Evolutionary conservation across 306 rosid species (phyloP).

Genomic region (Rubus parviflorus): DNA sequence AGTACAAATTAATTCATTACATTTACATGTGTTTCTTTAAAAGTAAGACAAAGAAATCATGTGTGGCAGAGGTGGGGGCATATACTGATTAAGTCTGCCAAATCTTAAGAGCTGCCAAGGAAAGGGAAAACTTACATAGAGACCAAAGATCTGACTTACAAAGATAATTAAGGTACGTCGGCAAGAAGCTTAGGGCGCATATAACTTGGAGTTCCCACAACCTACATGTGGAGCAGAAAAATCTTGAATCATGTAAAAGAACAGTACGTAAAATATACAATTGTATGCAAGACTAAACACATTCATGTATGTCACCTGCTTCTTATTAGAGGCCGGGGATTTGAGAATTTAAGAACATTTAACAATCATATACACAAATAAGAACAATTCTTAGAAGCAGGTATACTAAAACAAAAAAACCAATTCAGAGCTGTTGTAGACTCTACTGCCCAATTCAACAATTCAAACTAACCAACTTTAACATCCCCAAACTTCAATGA

Average conservation of each 20-base stretch:
- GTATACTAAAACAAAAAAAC: no score
- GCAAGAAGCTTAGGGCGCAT: slow-evolving; percentile 99
- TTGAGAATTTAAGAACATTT: no score
- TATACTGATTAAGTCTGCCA: slow-evolving; percentile 6
- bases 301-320: no score
- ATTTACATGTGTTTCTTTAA: background rate
- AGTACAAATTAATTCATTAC: slow-evolving; percentile 29
- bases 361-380: no score
- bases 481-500: no score
- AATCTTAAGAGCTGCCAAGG: slow-evolving; percentile 23
- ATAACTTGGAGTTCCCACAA: slow-evolving; percentile 98
- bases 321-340: no score
- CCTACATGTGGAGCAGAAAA: slow-evolving; percentile 41
- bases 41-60: background rate
- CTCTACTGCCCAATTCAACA: no score
- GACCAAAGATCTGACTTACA: slow-evolving; percentile 99
- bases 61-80: background rate
- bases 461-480: no score
- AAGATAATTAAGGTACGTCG: slow-evolving; percentile 96
- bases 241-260: background rate
- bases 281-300: no score
- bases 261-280: background rate
- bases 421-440: no score
- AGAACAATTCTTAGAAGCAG: no score
- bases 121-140: slow-evolving; percentile 51